Percentiles rank a stretch among this genome's conserved stretches.
Evolutionary conservation across 208 protist genomes (phyloP).

Genomic region (Trypanosomatidae sp.): DNA sequence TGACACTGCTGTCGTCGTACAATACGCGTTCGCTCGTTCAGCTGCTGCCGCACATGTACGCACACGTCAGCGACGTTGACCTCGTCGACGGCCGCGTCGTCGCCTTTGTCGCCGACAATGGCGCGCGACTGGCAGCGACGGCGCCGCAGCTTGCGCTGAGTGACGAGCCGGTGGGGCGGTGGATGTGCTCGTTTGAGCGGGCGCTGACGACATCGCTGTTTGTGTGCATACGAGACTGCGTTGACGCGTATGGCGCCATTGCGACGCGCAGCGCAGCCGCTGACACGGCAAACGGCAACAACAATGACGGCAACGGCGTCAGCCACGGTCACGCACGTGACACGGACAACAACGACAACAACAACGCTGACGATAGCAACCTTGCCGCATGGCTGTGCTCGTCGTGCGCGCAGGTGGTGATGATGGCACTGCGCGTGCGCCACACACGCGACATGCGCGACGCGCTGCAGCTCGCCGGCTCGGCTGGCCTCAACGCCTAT

Average conservation of each 20-base stretch:
- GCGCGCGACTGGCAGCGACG: constrained; percentile 18
- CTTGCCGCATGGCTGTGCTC: constrained; percentile 34
- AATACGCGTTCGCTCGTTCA: constrained; percentile 15
- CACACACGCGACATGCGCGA: constrained; percentile 53
- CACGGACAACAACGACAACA: too few species aligned
- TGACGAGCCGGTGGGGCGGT: constrained; percentile 28
- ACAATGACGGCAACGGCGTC: too few species aligned
- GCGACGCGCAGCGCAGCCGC: too few species aligned
- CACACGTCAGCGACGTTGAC: constrained; percentile 20
- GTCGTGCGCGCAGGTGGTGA: constrained; percentile 54
- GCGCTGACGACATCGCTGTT: constrained; percentile 37
- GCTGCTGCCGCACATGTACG: constrained; percentile 60
- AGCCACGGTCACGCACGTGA: too few species aligned
- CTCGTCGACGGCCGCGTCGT: constrained; percentile 19
- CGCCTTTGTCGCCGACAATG: constrained; percentile 35
- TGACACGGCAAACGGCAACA: too few species aligned
- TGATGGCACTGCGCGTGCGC: constrained; percentile 50
- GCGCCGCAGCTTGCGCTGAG: constrained; percentile 20
- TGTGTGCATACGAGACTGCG: constrained; percentile 20
- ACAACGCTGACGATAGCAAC: too few species aligned
- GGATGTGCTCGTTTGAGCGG: constrained; percentile 56
- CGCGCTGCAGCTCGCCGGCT: constrained; percentile 31
- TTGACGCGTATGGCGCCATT: constrained; percentile 16
- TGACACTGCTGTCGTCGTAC: constrained; percentile 60
- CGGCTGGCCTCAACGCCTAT: constrained; percentile 31